Percentiles rank a stretch among this genome's conserved stretches.
These are phyloP conservation scores for Microdochium nivale DNA, from an alignment of 2,329 filamentous ascomycete species.

Conservation along the genomic window DNA sequence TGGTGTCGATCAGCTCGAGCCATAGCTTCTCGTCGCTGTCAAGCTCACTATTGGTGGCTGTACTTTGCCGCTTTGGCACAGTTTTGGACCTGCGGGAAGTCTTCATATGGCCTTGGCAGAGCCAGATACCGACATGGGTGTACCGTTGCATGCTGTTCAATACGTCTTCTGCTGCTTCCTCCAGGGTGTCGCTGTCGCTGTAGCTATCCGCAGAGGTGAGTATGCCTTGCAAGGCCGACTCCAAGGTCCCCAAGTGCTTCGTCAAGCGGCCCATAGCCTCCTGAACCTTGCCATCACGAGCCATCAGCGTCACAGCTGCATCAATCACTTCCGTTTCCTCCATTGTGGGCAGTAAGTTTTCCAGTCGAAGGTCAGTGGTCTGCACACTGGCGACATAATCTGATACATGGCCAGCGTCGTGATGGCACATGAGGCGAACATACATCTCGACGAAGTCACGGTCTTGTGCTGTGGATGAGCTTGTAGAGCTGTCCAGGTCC, in stretches of 20 bases:
- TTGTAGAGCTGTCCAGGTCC: constrained; percentile 23
- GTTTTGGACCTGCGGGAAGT: constrained; percentile 36
- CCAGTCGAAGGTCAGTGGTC: constrained; percentile 68
- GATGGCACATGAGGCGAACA: constrained; percentile 83
- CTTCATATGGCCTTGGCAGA: constrained; percentile 80
- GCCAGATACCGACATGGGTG: constrained; percentile 86
- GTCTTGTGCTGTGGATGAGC: constrained; percentile 27
- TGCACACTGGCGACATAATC: constrained; percentile 74
- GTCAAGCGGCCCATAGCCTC: constrained; percentile 79
- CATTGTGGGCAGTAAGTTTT: constrained; percentile 75
- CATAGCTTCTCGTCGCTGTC: constrained; percentile 48
- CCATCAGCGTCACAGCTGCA: constrained; percentile 84
- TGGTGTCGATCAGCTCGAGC: constrained; percentile 51
- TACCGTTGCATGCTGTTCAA: constrained; percentile 80
- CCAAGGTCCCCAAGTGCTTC: constrained; percentile 70
- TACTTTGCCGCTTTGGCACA: constrained; percentile 43
- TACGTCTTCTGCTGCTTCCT: constrained; percentile 63
- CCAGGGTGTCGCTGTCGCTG: constrained; percentile 42
- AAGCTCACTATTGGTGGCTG: constrained; percentile 31
- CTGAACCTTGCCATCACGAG: constrained; percentile 73
- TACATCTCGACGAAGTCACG: constrained; percentile 71
- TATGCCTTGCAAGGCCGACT: constrained; percentile 68
- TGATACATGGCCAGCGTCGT: constrained; percentile 72
- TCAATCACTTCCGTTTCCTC: constrained; percentile 87
- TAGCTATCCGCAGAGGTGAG: constrained; percentile 52